Base-by-base conservation (phyloP, 2,329 filamentous ascomycete genomes). In the Aspergillus udagawae region DNA sequence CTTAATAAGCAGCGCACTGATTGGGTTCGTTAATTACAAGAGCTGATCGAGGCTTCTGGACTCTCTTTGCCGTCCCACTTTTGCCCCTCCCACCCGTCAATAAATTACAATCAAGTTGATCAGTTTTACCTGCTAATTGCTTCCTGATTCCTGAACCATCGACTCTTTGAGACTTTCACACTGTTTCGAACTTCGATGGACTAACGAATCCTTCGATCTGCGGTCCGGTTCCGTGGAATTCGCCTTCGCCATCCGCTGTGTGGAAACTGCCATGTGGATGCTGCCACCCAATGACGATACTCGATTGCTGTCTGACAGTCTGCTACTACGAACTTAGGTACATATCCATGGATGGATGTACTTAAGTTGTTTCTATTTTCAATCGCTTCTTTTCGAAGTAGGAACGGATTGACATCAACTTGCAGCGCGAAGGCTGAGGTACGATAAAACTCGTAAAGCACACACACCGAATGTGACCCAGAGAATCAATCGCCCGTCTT, bases 181-280 rank as follows among this genome's bases (percentile, higher is more conserved):
- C 32, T 17, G 17, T 35, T 17, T 44, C 41, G 7, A 21, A 21
- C 20, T 21, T 5, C 41, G 41, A 21, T 44, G 12, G 20, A 44
- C 21, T 44, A 44, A 44, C 20, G 21, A 44, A 44, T 44, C 44
- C 14, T 44, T 52, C 32, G 56, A 41, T 49, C 28, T 53, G 35
- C 29, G 28, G 54, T 52, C 58, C 58, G 50, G 55, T 52, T 50
- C 58, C 56, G 49, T 57, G 58, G 44, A 52, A 50, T 56, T 53
- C 41, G 29, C 41, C 25, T 49, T 45, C 45, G 27, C 21, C 51
- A 23, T 52, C 50, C 14, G 42, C 25, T 10, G 25, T 21, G 32
- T 38, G 32, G 32, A 17, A 38, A 38, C 32, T 38, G 14, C 14
- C 14, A 38, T 14, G 14, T 38, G 32, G 32, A 38, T 38, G 32